A percentile compares a stretch with the other conserved stretches of the same genome.
Evolutionary conservation across 2,329 filamentous ascomycete species (phyloP).

Genomic region (Setomelanomma holmii): DNA sequence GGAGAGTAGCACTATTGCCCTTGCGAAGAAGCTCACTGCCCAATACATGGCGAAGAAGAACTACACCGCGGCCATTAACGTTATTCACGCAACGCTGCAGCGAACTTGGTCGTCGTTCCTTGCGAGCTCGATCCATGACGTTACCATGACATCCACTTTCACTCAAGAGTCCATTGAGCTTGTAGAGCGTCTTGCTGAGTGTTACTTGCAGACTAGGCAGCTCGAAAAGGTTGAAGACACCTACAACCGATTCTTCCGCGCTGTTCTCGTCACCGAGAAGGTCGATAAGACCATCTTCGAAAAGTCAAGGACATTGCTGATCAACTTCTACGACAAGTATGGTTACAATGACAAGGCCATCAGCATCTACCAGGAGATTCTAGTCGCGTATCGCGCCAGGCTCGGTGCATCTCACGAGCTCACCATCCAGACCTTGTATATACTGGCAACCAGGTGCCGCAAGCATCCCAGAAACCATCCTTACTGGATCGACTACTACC

Average conservation of each 20-base stretch:
- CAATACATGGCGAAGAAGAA: conserved; percentile 56
- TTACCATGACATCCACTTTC: conserved; percentile 53
- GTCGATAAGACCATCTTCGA: conserved; percentile 43
- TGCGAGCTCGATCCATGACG: conserved; percentile 52
- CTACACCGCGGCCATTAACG: conserved; percentile 55
- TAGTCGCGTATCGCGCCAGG: conserved; percentile 42
- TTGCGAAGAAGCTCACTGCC: conserved; percentile 50
- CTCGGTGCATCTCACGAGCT: conserved; percentile 50
- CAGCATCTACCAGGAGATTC: conserved; percentile 46
- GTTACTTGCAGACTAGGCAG: conserved; percentile 51
- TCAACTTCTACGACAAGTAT: conserved; percentile 49
- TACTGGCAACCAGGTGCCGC: conserved; percentile 50
- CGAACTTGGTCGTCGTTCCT: conserved; percentile 58
- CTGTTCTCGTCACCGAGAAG: conserved; percentile 39
- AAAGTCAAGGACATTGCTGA: conserved; percentile 41
- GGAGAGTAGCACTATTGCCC: conserved; percentile 51
- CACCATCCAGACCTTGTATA: conserved; percentile 58
- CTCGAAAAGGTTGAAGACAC: conserved; percentile 50
- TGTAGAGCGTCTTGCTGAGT: conserved; percentile 55
- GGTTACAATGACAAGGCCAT: conserved; percentile 48
- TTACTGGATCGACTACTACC: conserved; percentile 56
- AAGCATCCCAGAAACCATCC: conserved; percentile 51
- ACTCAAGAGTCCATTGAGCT: conserved; percentile 56
- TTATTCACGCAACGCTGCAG: conserved; percentile 56
- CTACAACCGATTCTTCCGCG: conserved; percentile 49